Evolutionary conservation across 371 early-diverging fungal species (phyloP).

Genomic region (Funneliformis caledonium): DNA sequence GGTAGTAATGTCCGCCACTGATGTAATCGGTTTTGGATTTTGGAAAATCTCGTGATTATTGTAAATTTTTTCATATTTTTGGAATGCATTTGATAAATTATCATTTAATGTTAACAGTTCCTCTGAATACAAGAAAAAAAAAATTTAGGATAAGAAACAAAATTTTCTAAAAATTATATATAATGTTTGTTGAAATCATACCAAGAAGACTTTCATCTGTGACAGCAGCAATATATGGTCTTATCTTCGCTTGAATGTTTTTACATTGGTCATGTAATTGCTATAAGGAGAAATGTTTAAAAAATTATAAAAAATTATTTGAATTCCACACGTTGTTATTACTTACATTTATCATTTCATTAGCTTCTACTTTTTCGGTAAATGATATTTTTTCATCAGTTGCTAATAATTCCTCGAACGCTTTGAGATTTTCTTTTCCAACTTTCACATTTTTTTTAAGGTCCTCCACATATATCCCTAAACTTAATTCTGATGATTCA

Average conservation of each 20-base stretch:
- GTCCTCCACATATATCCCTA: neutral
- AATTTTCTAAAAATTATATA: neutral
- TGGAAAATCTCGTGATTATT: neutral
- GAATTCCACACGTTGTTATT: neutral
- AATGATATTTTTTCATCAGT: neutral
- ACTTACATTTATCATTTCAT: constrained; percentile 15
- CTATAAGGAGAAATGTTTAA: neutral
- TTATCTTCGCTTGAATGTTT: constrained; percentile 18
- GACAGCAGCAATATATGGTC: neutral
- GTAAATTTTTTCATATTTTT: constrained; percentile 20
- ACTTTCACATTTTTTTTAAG: constrained; percentile 17
- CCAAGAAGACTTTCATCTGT: constrained; percentile 1
- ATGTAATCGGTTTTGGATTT: neutral
- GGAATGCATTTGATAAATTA: constrained; percentile 5
- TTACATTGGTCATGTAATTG: constrained; percentile 7
- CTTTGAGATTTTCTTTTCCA: constrained; percentile 9
- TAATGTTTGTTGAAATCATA: neutral
- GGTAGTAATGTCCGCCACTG: neutral
- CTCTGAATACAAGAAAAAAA: neutral
- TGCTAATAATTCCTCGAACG: constrained; percentile 5
- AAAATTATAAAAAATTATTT: neutral
- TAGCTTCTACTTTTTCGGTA: neutral
- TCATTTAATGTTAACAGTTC: constrained; percentile 18
- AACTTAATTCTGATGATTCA: neutral
- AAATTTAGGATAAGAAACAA: neutral